Evolutionary conservation across 208 protist species (phyloP).

Genomic region (Entamoeba moshkovskii): DNA sequence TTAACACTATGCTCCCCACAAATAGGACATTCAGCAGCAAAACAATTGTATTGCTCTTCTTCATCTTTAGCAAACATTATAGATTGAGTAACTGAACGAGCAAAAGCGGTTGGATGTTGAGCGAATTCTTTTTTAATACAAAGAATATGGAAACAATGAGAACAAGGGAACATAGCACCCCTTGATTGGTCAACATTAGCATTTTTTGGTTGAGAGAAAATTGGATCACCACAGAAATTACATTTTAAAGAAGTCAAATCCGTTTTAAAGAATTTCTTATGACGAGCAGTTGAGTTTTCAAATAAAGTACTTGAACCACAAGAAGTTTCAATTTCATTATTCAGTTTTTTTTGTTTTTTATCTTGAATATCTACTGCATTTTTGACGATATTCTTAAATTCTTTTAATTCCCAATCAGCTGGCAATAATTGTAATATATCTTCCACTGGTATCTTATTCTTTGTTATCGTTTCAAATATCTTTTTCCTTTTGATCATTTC

Average conservation of each 20-base stretch:
- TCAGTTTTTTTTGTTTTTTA: not conserved
- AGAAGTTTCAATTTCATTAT: not conserved
- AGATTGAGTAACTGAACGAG: not conserved
- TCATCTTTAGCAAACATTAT: not conserved
- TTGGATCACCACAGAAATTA: not conserved
- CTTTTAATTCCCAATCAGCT: not conserved
- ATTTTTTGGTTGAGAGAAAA: not conserved
- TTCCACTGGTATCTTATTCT: not conserved
- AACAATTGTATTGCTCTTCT: not conserved
- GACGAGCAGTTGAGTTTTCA: not conserved
- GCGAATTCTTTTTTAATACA: not conserved
- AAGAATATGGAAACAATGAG: not conserved
- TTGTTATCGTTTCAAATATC: not conserved
- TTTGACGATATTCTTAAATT: not conserved
- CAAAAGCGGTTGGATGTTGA: not conserved
- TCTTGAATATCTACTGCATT: not conserved
- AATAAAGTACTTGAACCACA: not conserved
- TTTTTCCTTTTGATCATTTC: not conserved
- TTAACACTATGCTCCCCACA: not conserved
- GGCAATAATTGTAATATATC: not conserved
- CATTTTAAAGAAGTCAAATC: not conserved
- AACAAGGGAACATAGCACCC: not conserved
- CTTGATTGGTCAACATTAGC: not conserved
- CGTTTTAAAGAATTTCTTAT: not conserved
- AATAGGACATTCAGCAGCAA: not conserved